phyloP scores from a whole-genome alignment of 345 rosid species.

The Sonneratia alba region DNA sequence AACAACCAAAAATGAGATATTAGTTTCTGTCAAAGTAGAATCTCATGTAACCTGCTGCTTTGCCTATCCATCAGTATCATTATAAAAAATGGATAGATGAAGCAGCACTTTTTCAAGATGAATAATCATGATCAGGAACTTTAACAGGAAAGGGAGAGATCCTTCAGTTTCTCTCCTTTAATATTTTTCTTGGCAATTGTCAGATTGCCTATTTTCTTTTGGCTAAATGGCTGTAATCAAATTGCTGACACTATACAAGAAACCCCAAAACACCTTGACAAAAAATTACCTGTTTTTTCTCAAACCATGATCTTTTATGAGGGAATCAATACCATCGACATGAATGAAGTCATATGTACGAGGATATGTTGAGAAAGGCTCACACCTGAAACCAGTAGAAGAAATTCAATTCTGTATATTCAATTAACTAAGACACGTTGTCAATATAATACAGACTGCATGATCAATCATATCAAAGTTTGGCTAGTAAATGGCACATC shows the following conservation, averaged over 20 bases:
- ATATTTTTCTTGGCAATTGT: not conserved
- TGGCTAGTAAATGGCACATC: not conserved
- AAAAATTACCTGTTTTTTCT: slow-evolving; percentile 36
- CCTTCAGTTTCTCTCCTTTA: not conserved
- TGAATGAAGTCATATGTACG: slow-evolving; percentile 91
- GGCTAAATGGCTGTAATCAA: no score
- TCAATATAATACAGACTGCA: not conserved
- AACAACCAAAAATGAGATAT: no score
- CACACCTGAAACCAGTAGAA: slow-evolving; percentile 55
- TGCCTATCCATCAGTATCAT: not conserved
- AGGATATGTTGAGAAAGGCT: slow-evolving; percentile 97
- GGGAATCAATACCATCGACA: slow-evolving; percentile 59
- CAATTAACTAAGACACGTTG: not conserved
- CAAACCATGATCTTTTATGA: slow-evolving; percentile 34
- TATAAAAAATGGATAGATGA: not conserved
- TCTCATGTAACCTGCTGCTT: not conserved
- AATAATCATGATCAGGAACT: not conserved
- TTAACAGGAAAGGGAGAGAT: not conserved
- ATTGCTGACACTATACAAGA: not conserved
- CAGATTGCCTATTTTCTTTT: not conserved
- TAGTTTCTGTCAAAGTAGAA: not conserved
- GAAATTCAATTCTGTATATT: not conserved
- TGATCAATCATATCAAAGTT: not conserved
- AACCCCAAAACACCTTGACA: not conserved
- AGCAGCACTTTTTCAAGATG: not conserved